Evolutionary conservation across 1,284 basidiomycete species (phyloP), one percentile per base, ranked within the genome.

Genomic region (Naganishia sp.): DNA sequence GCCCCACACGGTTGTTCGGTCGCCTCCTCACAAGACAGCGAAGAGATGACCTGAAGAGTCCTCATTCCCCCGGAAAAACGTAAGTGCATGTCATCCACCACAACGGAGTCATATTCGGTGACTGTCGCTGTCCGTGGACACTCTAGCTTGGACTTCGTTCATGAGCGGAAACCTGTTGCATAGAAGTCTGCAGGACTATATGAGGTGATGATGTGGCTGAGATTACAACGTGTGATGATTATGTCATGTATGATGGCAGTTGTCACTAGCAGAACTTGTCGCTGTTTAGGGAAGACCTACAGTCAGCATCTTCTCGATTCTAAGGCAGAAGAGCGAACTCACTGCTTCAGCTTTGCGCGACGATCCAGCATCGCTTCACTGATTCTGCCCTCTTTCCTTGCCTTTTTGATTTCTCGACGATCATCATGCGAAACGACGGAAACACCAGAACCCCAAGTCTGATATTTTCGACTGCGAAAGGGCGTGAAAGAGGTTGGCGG

Each of bases 291-390:
- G 28, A 28, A 21, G 31, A 11, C 7, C 28, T 18, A 31, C 6
- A 31, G 15, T 9, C 13, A 33, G 25, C 25, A 15, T 53, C 28
- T 31, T 31, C 11, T 3, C n/a, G 50, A 16, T 33, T 13, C 3
- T 31, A 16, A 9, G 18, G 45, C 45, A 15, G 23, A 15, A 1
- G 7, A 46, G 18, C 45, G 18, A 44, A 79, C 83, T 54, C 66
- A 90, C 93, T 92, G 95, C 81, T 97, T 97, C 68, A 96, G 83
- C 76, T 95, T 95, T 7, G 90, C 83, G 65, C 94, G 84, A 33
- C 93, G 85, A 74, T 97, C 92, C 54, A 97, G 83, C 80, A 97
- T 80, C 3, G 90, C 90, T 78, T 97, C 94, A 1, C 90, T 88
- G 18, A 96, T 77, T 43, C 89, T 85, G 2, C 94, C 94, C 70